Evolutionary conservation across 495 filamentous ascomycete genomes (phyloP), one percentile per base, ranked within the genome.

Genomic region (Collariella sp.): DNA sequence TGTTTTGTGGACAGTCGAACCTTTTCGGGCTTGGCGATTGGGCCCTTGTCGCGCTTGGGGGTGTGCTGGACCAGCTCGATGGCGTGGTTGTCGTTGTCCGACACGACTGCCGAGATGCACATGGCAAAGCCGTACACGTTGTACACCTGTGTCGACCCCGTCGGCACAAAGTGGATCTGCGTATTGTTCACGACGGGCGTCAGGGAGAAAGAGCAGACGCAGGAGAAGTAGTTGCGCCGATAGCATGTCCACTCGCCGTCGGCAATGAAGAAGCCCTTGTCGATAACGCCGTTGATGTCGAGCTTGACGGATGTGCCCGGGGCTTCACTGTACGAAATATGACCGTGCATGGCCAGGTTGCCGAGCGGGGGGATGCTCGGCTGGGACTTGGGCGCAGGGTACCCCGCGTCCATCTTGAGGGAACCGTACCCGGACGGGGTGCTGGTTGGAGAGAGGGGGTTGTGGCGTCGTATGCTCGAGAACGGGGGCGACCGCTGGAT

Each of bases 161-260:
- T 68, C 5, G 66, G 69, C 9, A 63, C 26, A 50, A 70, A 77
- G 31, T 73, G 72, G 53, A 76, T 71, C 7, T 57, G 55, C 16
- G 64, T 55, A 47, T 63, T 72, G 29, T 64, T 63, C 35, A 65
- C 24, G 31, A 59, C 58, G 55, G 82, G 83, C 22, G 79, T 69
- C 4, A 97, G 71, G 5, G 79, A 79, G 69, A 86, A 96, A 0
- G 83, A 87, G 68, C 90, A 95, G 24, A 84, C 79, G 44, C 95
- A 86, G 1, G 88, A 85, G 66, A 97, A 95, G 68, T 97, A 97
- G 68, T 97, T 97, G 36, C 91, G 78, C 46, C 91, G 78, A 64
- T 97, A 97, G 70, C 91, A 97, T 0, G 91, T 97, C 91, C 91
- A 97, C 55, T 93, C 88, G 13, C 80, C 76, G 52, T 96, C 91